Base-by-base conservation (phyloP, 306 rosid genomes). In the Ceratonia siliqua region DNA sequence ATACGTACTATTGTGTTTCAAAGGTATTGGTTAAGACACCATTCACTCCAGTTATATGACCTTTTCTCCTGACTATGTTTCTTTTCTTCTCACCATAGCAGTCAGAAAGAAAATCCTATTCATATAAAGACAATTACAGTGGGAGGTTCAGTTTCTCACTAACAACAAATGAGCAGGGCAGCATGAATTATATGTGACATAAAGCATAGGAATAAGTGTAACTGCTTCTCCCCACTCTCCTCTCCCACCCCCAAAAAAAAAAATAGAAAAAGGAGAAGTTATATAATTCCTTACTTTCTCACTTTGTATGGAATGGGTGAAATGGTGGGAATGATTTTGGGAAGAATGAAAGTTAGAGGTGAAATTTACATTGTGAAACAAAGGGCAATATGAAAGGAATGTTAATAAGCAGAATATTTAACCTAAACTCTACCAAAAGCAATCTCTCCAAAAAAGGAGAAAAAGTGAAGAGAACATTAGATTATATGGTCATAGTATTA, bases 1-100 rank as follows among this genome's bases (percentile, higher is more conserved):
- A 95, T 57, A 55, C 91, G 13, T 92, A 87, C 83, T 95, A 92
- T 57, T 95, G 99, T 77, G 93, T 92, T 73, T 90, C 99, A 52
- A 95, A 92, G 99, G 99, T 95, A 83, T 45, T 70, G 76, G 38
- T 58, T 56, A 25, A 67, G 72, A 50, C 78, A 21, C 6, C 33
- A 22, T 43, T 63, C 6, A 1, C 64, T 70, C 58, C 68, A 62
- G 8, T 43, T 53, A 41, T 70, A 17, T 64, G 67, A 21, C 62
- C 63, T 65, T 67, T 83, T 50, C 18, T 72, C 49, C 41, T 21
- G 6, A 18, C 24, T 79, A n/a, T 78, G 53, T 61, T 73, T 68
- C n/a, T 46, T 62, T 69, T 46, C 28, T 46, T 76, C 10, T 79
- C 62, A 41, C 50, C 48, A 2, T 27, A 48, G 63, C 27, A 42